Base-by-base conservation (phyloP, 176 grass and related monocot genomes). In the Carex parvula region DNA sequence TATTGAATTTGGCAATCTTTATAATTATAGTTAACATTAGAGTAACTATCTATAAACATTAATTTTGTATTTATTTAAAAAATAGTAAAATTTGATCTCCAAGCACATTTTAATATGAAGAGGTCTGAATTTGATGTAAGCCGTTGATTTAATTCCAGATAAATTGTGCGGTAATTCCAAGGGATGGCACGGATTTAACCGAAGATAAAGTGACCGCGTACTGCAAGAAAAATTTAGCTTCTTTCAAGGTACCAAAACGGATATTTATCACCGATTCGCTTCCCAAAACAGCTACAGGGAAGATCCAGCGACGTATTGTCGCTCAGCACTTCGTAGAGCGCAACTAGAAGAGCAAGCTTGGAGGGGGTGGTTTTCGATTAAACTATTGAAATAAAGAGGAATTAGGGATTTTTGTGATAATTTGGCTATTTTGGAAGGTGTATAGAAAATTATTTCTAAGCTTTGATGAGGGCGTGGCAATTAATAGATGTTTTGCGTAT, bases 161-260 rank as follows among this genome's bases (percentile, higher is more conserved):
- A 62, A 95, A 99, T 84, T 99, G 97, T 74, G 97, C 97, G n/a
- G 93, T 96, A 18, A 91, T 99, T 18, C 93, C 73, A 0, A 57
- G 88, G 8, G 91, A 87, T 8, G 93, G 81, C 0, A 21, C 14
- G 0, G 16, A 7, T 8, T 50, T 99, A 0, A 70, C 22, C 16
- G 90, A 81, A 83, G 91, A 84, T 4, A 93, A 99, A 1, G 90
- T 99, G 35, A 8, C 87, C 52, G 75, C 86, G 17, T 80, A 89
- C 81, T 95, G 97, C 88, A 73, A 84, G 71, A 82, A 62, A 80
- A 99, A 99, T 56, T 79, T 99, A 3, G 86, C 97, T 0, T 81
- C 88, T 13, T 99, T 99, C 88, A 99, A 99, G 87, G 93, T 94
- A 82, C 97, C 97, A 15, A 99, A 99, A 89, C 88, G 84, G 85